Conservation (phyloP, 73 alveolate species). For the Diophrys sp. region DNA sequence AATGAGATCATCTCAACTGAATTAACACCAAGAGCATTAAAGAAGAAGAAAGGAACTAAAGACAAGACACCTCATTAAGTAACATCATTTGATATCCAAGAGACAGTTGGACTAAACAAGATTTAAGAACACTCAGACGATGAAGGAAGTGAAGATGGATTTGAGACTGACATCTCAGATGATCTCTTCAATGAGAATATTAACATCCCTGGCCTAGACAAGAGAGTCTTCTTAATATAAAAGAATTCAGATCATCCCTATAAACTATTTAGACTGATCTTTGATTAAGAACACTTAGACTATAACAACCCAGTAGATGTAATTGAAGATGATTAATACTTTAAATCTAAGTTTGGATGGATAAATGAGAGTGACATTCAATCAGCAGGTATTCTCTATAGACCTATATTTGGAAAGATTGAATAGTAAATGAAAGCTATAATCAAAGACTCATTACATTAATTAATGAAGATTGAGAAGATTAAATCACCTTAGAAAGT, state of each 20-base stretch:
- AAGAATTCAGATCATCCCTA: not conserved
- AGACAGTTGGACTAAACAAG: too few relatives aligned
- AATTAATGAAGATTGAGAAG: not conserved
- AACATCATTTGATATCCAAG: too few relatives aligned
- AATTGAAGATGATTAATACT: not conserved
- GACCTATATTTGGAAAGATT: constrained; percentile 8
- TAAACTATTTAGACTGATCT: not conserved
- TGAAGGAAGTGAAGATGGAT: not conserved
- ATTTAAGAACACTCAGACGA: not conserved
- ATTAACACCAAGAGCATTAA: constrained; percentile 26
- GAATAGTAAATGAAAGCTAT: not conserved
- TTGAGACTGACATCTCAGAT: not conserved
- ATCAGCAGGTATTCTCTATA: not conserved
- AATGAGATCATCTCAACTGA: constrained; percentile 15
- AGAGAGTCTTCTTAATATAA: not conserved
- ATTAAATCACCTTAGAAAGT: constrained; percentile 8
- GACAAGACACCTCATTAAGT: not conserved
- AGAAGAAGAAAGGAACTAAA: not conserved
- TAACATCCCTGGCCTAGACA: not conserved
- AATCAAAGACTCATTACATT: not conserved
- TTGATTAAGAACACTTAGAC: not conserved
- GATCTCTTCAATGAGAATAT: not conserved
- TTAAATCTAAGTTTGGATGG: not conserved
- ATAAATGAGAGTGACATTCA: not conserved
- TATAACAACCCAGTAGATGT: not conserved